These are phyloP conservation scores for Pyrus hybrid DNA, from an alignment of 331 rosid genomes.

Conservation along the genomic window DNA sequence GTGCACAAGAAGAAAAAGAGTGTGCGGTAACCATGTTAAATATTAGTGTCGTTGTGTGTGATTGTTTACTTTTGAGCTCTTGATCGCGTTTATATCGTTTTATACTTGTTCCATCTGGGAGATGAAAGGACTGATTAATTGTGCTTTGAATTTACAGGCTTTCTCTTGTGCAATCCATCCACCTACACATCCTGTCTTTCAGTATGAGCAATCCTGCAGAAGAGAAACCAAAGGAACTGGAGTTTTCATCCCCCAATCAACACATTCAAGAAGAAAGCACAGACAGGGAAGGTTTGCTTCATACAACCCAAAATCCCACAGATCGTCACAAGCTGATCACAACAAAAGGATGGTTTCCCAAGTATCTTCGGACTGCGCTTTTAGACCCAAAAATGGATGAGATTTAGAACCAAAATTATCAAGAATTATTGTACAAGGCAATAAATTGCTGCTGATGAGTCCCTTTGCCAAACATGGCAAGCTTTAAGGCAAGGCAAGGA, in stretches of 20 bases:
- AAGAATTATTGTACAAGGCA: not conserved
- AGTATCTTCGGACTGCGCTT: conserved; percentile 34
- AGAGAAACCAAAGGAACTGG: conserved; percentile 95
- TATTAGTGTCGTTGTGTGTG: not conserved
- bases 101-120: not conserved
- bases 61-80: not conserved
- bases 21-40: not conserved
- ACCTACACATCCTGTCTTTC: conserved; percentile 38
- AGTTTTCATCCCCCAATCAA: conserved; percentile 79
- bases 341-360: conserved; percentile 44
- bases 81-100: not conserved
- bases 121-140: not conserved
- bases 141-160: conserved; percentile 29
- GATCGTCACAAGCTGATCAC: conserved; percentile 31
- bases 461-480: conserved; percentile 15
- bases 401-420: not conserved
- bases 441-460: conserved; percentile 17
- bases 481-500: conserved; percentile 20
- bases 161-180: conserved; percentile 47
- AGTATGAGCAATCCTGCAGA: conserved; percentile 39
- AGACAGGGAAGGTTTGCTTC: conserved; percentile 55
- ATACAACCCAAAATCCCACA: conserved; percentile 37
- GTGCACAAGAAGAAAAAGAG: not conserved
- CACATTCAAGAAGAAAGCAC: conserved; percentile 63
- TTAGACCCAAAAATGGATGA: conserved; percentile 38